Conservation (phyloP, 2,329 filamentous ascomycete species). For the Neospermospora avenae region DNA sequence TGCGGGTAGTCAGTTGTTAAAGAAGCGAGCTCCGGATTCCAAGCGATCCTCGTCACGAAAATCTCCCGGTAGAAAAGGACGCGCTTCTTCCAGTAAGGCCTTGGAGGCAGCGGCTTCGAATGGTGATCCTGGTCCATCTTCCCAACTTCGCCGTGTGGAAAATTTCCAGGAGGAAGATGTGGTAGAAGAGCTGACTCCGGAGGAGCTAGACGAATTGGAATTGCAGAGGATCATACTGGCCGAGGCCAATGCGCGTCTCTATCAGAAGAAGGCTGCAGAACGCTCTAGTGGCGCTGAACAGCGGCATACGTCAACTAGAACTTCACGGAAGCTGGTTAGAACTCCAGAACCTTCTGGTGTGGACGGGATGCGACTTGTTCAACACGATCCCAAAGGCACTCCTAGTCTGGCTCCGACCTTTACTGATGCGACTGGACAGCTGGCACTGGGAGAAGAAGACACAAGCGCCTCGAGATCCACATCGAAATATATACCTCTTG, state of each 20-base stretch:
- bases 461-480: neutral
- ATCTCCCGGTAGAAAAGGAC: neutral
- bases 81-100: neutral
- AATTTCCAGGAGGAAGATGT: constrained; percentile 8
- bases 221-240: constrained; percentile 19
- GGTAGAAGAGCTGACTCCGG: neutral
- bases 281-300: neutral
- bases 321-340: constrained; percentile 7
- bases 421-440: constrained; percentile 25
- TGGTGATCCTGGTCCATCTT: constrained; percentile 21
- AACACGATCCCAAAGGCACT: constrained; percentile 24
- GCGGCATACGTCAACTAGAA: constrained; percentile 9
- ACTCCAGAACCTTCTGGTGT: neutral
- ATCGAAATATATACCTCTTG: neutral
- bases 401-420: constrained; percentile 30
- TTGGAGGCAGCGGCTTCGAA: neutral
- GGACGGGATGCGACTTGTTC: constrained; percentile 16
- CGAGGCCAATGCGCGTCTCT: constrained; percentile 16
- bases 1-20: constrained; percentile 3
- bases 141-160: constrained; percentile 14
- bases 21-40: constrained; percentile 8
- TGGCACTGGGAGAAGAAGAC: constrained; percentile 19
- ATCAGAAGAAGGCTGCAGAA: neutral
- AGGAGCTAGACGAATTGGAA: constrained; percentile 20
- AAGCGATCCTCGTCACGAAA: constrained; percentile 13